Evolutionary conservation across 257 asterid genomes (phyloP), one percentile per base, ranked within the genome.

Genomic region (Echites panduratus): DNA sequence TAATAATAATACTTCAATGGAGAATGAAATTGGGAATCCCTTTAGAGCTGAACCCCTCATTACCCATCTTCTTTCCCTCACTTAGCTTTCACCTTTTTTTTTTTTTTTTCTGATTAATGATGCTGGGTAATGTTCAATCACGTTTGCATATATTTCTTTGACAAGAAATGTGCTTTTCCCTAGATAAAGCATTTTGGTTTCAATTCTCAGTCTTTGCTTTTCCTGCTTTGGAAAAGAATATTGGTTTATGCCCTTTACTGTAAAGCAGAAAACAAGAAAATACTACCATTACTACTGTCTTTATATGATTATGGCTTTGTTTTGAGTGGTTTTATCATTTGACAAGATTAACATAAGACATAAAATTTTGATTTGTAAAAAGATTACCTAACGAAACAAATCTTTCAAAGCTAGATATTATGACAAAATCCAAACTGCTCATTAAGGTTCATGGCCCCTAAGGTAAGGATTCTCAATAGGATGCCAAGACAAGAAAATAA

Each of bases 151-250:
- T 62, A 53, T 66, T 70, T 68, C 59, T 72, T 73, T 69, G 75
- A 68, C 58, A 79, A 81, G 71, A 82, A 70, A 80, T 83, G 49
- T 67, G 74, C 78, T 78, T 67, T n/a, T 7, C 40, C 53, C 35
- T 32, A 3, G 74, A 65, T 47, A 70, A 78, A 79, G 66, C 38
- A 62, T 20, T 73, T 68, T 70, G 71, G 78, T 74, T 81, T 82
- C 84, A 74, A 79, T 81, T 72, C 81, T 17, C 74, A 74, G 75
- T 44, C 27, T 77, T 62, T 59, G 58, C 85, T 81, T 82, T 84
- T 83, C 71, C 61, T 86, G 79, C 89, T 80, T 84, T 83, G 81
- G 84, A 66, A 87, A 82, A 84, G 90, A 88, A 87, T 83, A 75
- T 75, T 77, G 76, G 68, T 71, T 81, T 78, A 72, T 76, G 74